Percentiles rank a stretch among this genome's conserved stretches.
Evolutionary conservation across 768 basidiomycete genomes (phyloP).

Genomic region (Termitomyces sp.): DNA sequence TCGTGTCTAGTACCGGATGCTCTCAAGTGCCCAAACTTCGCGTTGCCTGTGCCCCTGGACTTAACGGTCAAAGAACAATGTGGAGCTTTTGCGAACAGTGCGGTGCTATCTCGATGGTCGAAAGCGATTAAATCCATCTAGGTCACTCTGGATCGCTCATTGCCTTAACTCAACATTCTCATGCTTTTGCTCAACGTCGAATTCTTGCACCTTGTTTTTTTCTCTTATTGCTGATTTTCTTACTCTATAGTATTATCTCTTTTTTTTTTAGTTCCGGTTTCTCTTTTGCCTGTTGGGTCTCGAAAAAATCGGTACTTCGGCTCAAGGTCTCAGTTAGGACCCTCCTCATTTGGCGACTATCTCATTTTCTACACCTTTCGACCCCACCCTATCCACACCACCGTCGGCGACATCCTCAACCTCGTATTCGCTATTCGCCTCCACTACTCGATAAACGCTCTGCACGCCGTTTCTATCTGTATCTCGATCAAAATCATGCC

Average conservation of each 20-base stretch:
- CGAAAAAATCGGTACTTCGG: neutral
- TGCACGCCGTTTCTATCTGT: neutral
- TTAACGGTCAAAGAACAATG: conserved; percentile 72
- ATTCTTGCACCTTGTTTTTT: conserved; percentile 8
- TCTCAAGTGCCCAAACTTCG: conserved; percentile 81
- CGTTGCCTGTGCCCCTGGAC: conserved; percentile 67
- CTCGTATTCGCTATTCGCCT: neutral
- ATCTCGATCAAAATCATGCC: conserved; percentile 8
- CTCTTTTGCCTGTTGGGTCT: neutral
- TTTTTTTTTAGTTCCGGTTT: conserved; percentile 8
- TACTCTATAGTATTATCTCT: conserved; percentile 5
- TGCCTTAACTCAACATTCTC: neutral
- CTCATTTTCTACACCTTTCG: conserved; percentile 3
- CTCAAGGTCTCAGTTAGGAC: neutral
- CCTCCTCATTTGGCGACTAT: conserved; percentile 13
- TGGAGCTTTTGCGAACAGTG: conserved; percentile 89
- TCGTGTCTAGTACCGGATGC: conserved; percentile 34
- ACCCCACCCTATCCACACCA: conserved; percentile 19
- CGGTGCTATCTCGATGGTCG: conserved; percentile 86
- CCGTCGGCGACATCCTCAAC: conserved; percentile 19
- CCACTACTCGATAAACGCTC: neutral
- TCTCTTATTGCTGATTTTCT: conserved; percentile 17
- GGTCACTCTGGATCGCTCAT: neutral
- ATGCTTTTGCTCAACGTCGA: conserved; percentile 4
- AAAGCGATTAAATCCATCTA: conserved; percentile 46